A percentile compares a stretch with the other conserved stretches of the same genome.
These are phyloP conservation scores for Nicotiana sylvestris DNA, from an alignment of 257 asterid genomes.

Conservation along the genomic window DNA sequence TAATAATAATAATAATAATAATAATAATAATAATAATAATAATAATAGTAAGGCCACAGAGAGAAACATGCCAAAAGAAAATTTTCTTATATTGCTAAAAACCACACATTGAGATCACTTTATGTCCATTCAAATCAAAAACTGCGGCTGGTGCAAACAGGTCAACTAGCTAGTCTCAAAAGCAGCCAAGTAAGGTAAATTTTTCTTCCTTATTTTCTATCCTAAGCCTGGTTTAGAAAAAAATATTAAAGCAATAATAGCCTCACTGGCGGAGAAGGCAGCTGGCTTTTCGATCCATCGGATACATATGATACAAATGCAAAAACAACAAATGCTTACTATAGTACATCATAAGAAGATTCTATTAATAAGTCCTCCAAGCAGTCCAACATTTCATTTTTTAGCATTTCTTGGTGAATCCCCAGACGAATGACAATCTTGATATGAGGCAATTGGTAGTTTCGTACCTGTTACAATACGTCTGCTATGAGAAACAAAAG, in stretches of 20 bases:
- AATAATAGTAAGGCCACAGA: too few relatives aligned
- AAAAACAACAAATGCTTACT: neutral
- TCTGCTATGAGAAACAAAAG: neutral
- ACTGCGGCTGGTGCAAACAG: neutral
- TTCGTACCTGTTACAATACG: neutral
- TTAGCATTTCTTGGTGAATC: neutral
- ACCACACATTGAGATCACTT: neutral
- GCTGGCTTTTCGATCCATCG: neutral
- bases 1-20: too few relatives aligned
- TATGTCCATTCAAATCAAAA: neutral
- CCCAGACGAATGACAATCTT: neutral
- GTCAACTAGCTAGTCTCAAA: neutral
- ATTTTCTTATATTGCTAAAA: neutral
- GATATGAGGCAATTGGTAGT: neutral
- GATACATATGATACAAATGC: neutral
- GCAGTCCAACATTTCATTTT: neutral
- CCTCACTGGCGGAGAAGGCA: neutral
- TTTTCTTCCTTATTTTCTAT: neutral
- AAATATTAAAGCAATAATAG: neutral
- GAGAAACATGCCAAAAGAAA: neutral
- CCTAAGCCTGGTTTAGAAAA: neutral
- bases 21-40: too few relatives aligned
- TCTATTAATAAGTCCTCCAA: neutral
- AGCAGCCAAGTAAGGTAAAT: neutral
- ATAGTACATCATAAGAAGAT: neutral